Percentiles rank a stretch among this genome's conserved stretches.
Evolutionary conservation across 1,284 basidiomycete genomes (phyloP).

Genomic region (Schizopora paradoxa): DNA sequence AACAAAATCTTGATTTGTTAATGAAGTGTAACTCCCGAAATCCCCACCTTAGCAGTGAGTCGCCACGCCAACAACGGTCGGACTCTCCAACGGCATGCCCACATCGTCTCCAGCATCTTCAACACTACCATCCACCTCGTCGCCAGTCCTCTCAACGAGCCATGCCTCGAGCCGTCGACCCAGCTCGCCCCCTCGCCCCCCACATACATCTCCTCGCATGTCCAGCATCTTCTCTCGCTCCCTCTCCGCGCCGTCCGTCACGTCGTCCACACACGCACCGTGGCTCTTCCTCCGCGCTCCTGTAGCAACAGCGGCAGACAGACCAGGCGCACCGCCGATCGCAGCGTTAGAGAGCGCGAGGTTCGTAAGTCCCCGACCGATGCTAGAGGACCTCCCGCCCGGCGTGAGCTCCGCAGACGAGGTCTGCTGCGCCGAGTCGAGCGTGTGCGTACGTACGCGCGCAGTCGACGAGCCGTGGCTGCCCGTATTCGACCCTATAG

Average conservation of each 20-base stretch:
- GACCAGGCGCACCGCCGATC: slow-evolving; percentile 7
- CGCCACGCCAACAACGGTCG: no score
- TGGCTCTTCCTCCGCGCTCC: slow-evolving; percentile 35
- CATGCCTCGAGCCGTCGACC: slow-evolving; percentile 68
- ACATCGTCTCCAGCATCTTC: no score
- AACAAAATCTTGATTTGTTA: no score
- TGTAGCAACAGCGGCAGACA: slow-evolving; percentile 21
- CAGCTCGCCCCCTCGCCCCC: slow-evolving; percentile 69
- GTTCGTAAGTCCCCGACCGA: neutral
- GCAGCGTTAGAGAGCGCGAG: neutral
- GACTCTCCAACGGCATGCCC: no score
- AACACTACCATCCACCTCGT: no score
- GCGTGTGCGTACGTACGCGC: no score
- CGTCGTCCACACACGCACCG: slow-evolving; percentile 31
- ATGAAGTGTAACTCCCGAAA: no score
- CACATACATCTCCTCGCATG: slow-evolving; percentile 66
- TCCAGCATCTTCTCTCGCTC: slow-evolving; percentile 60
- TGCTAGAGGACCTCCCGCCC: neutral
- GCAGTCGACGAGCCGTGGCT: no score
- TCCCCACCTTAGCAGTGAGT: no score
- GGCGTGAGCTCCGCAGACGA: neutral
- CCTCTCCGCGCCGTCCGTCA: slow-evolving; percentile 37
- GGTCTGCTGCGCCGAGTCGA: neutral
- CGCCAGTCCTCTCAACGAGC: slow-evolving; percentile 38
- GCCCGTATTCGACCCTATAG: no score